phyloP scores from a whole-genome alignment of 2,329 filamentous ascomycete genomes.

The Fusarium annulatum region DNA sequence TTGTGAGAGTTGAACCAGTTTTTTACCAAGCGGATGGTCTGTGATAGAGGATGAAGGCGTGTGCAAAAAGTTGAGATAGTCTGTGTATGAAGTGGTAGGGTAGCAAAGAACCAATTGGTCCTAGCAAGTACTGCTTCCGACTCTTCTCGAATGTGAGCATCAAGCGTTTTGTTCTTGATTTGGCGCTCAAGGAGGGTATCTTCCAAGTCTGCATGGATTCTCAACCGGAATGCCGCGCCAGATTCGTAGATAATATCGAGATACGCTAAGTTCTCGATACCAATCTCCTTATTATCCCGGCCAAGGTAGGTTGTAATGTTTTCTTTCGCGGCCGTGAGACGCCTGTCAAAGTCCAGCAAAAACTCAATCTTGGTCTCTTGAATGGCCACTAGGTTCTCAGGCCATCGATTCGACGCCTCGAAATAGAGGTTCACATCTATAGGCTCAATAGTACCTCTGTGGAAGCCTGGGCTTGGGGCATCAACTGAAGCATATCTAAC shows the following conservation, averaged over 20 bases:
- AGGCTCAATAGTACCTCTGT: slow-evolving; percentile 61
- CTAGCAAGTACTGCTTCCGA: slow-evolving; percentile 75
- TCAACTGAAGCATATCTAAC: slow-evolving; percentile 78
- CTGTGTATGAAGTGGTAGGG: slow-evolving; percentile 82
- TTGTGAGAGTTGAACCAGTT: slow-evolving; percentile 90
- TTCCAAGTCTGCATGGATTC: slow-evolving; percentile 91
- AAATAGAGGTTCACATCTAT: slow-evolving; percentile 90
- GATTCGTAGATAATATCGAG: slow-evolving; percentile 82
- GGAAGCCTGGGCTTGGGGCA: slow-evolving; percentile 54
- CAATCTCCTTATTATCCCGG: slow-evolving; percentile 77
- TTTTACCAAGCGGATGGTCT: slow-evolving; percentile 86
- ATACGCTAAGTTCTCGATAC: slow-evolving; percentile 81
- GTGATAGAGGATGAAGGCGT: slow-evolving; percentile 81
- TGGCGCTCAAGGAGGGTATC: slow-evolving; percentile 82
- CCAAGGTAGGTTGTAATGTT: slow-evolving; percentile 77
- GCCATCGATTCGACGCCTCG: slow-evolving; percentile 93
- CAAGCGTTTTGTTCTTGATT: slow-evolving; percentile 77
- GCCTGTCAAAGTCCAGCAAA: slow-evolving; percentile 77
- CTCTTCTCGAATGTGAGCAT: slow-evolving; percentile 73
- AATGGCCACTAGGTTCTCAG: slow-evolving; percentile 89
- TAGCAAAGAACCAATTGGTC: slow-evolving; percentile 77
- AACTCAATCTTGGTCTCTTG: slow-evolving; percentile 96
- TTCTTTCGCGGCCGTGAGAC: slow-evolving; percentile 71
- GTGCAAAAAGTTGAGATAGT: slow-evolving; percentile 84
- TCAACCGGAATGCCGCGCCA: slow-evolving; percentile 81